Conservation (phyloP, 768 basidiomycete species). For the Aureoboletus auriporus region DNA sequence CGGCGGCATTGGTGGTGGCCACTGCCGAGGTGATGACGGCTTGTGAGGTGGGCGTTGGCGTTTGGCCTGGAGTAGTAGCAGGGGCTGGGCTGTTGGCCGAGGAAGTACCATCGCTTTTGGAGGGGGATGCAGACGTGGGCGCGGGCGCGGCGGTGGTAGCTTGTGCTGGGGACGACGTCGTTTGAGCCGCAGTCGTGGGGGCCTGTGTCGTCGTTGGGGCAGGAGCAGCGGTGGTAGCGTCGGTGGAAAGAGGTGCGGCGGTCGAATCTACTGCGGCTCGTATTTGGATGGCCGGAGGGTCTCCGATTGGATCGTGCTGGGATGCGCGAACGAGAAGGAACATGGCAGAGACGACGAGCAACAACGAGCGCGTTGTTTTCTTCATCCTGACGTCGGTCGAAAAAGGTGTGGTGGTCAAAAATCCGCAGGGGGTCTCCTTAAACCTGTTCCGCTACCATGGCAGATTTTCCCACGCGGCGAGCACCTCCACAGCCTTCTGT, state of each 20-base stretch:
- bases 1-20: constrained; percentile 22
- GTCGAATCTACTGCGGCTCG: constrained; percentile 1
- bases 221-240: background rate
- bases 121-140: background rate
- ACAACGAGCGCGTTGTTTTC: constrained; percentile 18
- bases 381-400: constrained; percentile 18
- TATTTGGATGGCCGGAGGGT: constrained; percentile 12
- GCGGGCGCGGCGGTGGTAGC: background rate
- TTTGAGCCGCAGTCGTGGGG: background rate
- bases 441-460: too few relatives aligned
- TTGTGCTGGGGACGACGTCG: constrained; percentile 1
- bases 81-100: background rate
- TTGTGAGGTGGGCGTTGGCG: background rate
- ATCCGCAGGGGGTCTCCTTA: constrained; percentile 12
- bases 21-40: constrained; percentile 1
- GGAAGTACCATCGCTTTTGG: constrained; percentile 1
- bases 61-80: constrained; percentile 1
- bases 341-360: constrained; percentile 26
- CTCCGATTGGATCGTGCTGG: constrained; percentile 16
- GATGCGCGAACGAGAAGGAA: constrained; percentile 24
- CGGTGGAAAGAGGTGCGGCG: background rate
- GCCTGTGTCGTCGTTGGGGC: constrained; percentile 1
- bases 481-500: too few relatives aligned
- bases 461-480: too few relatives aligned
- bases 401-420: constrained; percentile 18